Percentiles rank a stretch among this genome's conserved stretches.
phyloP scores from a whole-genome alignment of 2,329 filamentous ascomycete species.

The Sordariomycetes sp. region DNA sequence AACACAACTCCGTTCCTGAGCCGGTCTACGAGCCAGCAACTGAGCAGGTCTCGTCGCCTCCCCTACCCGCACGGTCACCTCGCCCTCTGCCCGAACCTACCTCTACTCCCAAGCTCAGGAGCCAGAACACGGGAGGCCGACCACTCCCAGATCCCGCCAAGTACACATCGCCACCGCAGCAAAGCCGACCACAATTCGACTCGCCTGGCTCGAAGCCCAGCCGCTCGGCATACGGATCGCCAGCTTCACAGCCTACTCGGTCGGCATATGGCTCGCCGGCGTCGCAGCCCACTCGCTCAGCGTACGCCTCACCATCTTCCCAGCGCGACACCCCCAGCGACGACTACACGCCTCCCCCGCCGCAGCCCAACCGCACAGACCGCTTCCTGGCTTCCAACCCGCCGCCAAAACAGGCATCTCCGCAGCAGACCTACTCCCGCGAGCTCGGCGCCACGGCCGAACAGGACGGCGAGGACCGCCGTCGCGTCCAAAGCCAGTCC shows the following conservation, averaged over 20 bases:
- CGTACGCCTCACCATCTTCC: too few relatives aligned
- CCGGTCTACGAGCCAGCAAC: too few relatives aligned
- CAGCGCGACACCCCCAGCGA: conserved; percentile 24
- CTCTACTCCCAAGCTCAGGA: conserved; percentile 18
- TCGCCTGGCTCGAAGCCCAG: conserved; percentile 8
- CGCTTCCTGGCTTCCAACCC: conserved; percentile 47
- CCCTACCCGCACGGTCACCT: conserved; percentile 15
- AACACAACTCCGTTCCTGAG: conserved; percentile 17
- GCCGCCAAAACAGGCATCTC: conserved; percentile 35
- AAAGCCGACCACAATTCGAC: too few relatives aligned
- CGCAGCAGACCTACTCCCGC: conserved; percentile 40
- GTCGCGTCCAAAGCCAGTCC: conserved; percentile 46
- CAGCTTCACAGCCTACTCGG: background rate
- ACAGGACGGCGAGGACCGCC: conserved; percentile 52
- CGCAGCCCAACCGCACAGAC: conserved; percentile 40
- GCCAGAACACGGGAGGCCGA: conserved; percentile 32
- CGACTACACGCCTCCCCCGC: conserved; percentile 8
- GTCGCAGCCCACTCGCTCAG: background rate
- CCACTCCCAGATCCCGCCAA: conserved; percentile 40
- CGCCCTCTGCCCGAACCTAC: conserved; percentile 34
- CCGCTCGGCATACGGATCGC: conserved; percentile 9
- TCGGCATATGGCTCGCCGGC: too few relatives aligned
- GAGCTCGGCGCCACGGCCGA: conserved; percentile 50
- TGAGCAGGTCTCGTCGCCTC: conserved; percentile 11
- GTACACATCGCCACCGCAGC: conserved; percentile 11